A percentile compares a stretch with the other conserved stretches of the same genome.
Conservation (phyloP, 176 grass and related monocot genomes). For the Phoenix dactylifera region DNA sequence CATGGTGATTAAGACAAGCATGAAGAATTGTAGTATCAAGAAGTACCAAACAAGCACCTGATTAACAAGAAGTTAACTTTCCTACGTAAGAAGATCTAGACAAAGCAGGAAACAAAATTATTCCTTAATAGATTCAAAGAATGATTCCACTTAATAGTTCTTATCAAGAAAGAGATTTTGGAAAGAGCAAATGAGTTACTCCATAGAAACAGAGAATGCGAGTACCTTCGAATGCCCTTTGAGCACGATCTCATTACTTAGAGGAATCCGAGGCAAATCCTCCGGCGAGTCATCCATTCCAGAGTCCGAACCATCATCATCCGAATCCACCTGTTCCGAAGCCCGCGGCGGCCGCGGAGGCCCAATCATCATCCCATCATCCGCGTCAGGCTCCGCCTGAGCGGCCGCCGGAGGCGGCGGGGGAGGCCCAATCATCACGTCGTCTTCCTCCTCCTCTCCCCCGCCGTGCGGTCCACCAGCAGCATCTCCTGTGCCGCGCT, state of each 20-base stretch:
- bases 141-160: neutral
- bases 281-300: conserved; percentile 30
- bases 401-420: conserved; percentile 22
- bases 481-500: too few species aligned
- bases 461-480: too few species aligned
- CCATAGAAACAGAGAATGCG: neutral
- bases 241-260: conserved; percentile 86
- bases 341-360: conserved; percentile 16
- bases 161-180: neutral
- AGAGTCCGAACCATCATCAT: conserved; percentile 9
- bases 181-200: neutral
- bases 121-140: too few species aligned
- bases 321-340: conserved; percentile 9
- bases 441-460: conserved; percentile 10
- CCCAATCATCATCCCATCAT: conserved; percentile 14
- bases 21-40: too few species aligned
- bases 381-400: conserved; percentile 6
- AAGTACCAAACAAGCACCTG: too few species aligned
- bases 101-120: too few species aligned
- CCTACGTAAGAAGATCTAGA: too few species aligned
- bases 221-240: conserved; percentile 79
- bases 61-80: too few species aligned
- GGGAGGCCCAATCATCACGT: conserved; percentile 60
- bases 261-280: conserved; percentile 50
- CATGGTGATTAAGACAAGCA: too few species aligned